Base-by-base conservation (phyloP, 257 asterid species). In the Jaltomata sinuosa region DNA sequence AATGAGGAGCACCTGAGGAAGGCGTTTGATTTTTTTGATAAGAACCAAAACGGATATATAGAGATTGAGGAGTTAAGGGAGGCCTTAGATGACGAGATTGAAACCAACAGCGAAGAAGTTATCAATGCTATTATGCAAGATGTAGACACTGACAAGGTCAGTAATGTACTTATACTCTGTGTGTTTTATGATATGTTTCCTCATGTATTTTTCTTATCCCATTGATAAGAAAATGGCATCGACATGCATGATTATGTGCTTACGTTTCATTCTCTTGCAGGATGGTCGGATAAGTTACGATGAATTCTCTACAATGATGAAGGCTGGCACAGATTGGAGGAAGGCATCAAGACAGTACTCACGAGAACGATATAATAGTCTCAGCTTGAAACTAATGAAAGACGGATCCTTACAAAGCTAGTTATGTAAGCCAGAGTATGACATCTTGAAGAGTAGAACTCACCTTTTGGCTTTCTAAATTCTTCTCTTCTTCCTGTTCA, bases 61-160 rank as follows among this genome's bases (percentile, higher is more conserved):
- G 97, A 93, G 87, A 91, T 93, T 52, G 95, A 92, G 64, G 97
- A 93, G 76, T 85, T 93, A 22, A 85, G 91, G 84, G 89, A 88
- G 2, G 88, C 92, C 85, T 91, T 93, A 36, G 94, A 89, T 40
- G 92, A 90, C 49, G 95, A 90, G 87, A 87, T 80, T 1, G 97
- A 90, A 52, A 80, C 69, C 53, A 91, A 93, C 32, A 92, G 90
- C 25, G 97, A 93, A 84, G 95, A 92, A 82, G 90, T 92, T 64
- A 90, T 89, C 74, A 84, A 81, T 65, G 94, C 94, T 90, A 93
- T 93, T 54, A 92, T 93, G 76, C 94, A 90, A 76, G 97, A 93
- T 27, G 97, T 92, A 0, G 97, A 93, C 84, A 89, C 93, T 1
- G 95, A 93, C 83, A 93, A 93, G 95, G 97, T 92, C 65, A 47